phyloP scores from a whole-genome alignment of 768 basidiomycete genomes.

The Fomitopsis pulvina region DNA sequence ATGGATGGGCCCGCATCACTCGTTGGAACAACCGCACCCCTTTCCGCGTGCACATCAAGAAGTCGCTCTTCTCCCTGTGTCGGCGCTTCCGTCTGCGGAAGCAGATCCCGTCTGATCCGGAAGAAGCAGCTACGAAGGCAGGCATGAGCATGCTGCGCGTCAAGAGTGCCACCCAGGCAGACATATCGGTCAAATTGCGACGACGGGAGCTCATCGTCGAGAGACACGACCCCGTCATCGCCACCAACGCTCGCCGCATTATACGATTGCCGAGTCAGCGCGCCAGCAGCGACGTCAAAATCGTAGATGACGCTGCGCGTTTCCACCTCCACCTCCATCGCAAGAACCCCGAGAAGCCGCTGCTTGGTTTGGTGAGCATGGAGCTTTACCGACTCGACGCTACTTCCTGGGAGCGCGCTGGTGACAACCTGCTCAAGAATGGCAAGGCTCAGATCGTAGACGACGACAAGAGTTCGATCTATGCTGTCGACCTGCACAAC shows the following conservation, averaged over 20 bases:
- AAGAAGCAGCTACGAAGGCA: conserved; percentile 28
- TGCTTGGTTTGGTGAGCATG: conserved; percentile 43
- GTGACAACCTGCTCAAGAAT: conserved; percentile 40
- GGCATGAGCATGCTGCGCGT: conserved; percentile 44
- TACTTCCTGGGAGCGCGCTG: conserved; percentile 33
- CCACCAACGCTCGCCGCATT: conserved; percentile 28
- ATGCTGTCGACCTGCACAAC: conserved; percentile 44
- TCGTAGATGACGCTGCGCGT: conserved; percentile 47
- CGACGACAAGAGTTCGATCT: conserved; percentile 35
- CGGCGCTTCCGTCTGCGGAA: conserved; percentile 38
- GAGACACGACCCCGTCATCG: conserved; percentile 37
- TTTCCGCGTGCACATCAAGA: conserved; percentile 47
- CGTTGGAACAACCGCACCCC: conserved; percentile 51
- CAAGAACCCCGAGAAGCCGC: conserved; percentile 39
- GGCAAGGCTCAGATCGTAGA: conserved; percentile 42
- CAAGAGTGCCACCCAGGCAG: conserved; percentile 35
- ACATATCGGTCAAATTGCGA: conserved; percentile 43
- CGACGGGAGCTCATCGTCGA: conserved; percentile 35
- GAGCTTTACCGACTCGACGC: conserved; percentile 47
- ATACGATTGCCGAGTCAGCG: conserved; percentile 32
- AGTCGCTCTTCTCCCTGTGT: conserved; percentile 39
- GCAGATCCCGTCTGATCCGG: conserved; percentile 27
- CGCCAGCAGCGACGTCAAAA: conserved; percentile 29
- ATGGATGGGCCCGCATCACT: conserved; percentile 49
- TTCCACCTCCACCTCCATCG: conserved; percentile 54